phyloP scores from a whole-genome alignment of 352 stramenopile species.

The Phytophthora gonapodyides region DNA sequence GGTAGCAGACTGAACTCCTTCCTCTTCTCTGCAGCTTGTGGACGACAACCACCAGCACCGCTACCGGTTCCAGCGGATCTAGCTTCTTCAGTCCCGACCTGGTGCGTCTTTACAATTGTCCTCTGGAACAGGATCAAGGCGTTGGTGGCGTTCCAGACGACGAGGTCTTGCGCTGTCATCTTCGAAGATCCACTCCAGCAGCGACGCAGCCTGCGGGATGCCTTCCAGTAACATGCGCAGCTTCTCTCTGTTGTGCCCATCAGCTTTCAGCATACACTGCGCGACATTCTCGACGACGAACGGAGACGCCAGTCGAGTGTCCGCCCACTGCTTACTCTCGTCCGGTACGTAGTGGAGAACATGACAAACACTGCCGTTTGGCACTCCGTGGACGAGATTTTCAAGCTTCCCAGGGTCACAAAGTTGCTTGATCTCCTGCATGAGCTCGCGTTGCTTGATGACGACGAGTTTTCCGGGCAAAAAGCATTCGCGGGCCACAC shows the following conservation, averaged over 20 bases:
- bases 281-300: conserved; percentile 4
- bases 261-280: too few relatives aligned
- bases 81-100: too few relatives aligned
- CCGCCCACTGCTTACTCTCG: neutral
- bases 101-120: neutral
- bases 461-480: neutral
- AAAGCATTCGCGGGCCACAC: conserved; percentile 1
- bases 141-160: neutral
- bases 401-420: neutral
- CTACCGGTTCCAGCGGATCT: too few relatives aligned
- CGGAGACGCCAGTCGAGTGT: conserved; percentile 6
- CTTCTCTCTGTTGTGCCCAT: too few relatives aligned
- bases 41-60: too few relatives aligned
- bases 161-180: neutral
- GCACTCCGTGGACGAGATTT: neutral
- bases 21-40: too few relatives aligned
- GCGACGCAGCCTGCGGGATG: too few relatives aligned
- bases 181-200: too few relatives aligned
- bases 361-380: neutral
- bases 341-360: conserved; percentile 1
- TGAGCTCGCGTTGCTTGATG: neutral
- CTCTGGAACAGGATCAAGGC: neutral
- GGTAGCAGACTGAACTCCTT: too few relatives aligned
- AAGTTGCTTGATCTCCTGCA: neutral
- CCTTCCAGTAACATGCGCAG: too few relatives aligned